Evolutionary conservation across 345 rosid species (phyloP).

Genomic region (Noccaea caerulescens): DNA sequence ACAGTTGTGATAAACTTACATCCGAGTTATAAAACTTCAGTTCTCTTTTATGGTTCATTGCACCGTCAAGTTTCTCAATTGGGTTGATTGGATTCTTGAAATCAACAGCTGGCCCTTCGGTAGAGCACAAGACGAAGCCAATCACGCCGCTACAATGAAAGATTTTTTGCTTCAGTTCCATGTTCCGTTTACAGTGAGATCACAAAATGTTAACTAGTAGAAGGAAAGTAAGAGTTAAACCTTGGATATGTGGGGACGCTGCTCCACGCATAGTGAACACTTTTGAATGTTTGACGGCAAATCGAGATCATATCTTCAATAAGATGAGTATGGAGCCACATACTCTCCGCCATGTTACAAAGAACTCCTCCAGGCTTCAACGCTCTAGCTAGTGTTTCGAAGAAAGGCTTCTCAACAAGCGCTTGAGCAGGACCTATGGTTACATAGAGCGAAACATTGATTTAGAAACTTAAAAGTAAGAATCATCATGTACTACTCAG

Average conservation of each 20-base stretch:
- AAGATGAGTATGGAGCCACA: conserved; percentile 99
- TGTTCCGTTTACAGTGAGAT: neutral
- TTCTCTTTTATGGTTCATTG: conserved; percentile 62
- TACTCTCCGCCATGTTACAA: conserved; percentile 97
- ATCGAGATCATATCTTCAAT: conserved; percentile 78
- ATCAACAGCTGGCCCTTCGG: conserved; percentile 78
- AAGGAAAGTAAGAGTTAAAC: conserved; percentile 44
- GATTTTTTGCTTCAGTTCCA: neutral
- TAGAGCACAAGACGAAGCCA: conserved; percentile 85
- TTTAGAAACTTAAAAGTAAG: neutral
- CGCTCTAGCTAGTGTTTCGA: conserved; percentile 74
- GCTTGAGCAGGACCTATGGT: conserved; percentile 87
- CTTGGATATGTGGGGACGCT: conserved; percentile 98
- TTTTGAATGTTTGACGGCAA: conserved; percentile 79
- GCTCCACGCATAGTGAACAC: conserved; percentile 92
- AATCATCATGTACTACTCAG: conserved; percentile 8
- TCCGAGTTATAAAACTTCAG: conserved; percentile 84
- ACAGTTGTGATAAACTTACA: conserved; percentile 45
- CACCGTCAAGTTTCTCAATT: conserved; percentile 81
- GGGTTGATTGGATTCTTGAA: conserved; percentile 87
- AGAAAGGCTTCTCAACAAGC: conserved; percentile 94
- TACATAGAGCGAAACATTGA: conserved; percentile 26
- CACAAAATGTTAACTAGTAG: neutral
- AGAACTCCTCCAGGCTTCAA: conserved; percentile 93
- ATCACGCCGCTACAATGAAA: conserved; percentile 74